A percentile compares a stretch with the other conserved stretches of the same genome.
Conservation (phyloP, 192 early-diverging fungal species). For the Blastocladiella britannica region DNA sequence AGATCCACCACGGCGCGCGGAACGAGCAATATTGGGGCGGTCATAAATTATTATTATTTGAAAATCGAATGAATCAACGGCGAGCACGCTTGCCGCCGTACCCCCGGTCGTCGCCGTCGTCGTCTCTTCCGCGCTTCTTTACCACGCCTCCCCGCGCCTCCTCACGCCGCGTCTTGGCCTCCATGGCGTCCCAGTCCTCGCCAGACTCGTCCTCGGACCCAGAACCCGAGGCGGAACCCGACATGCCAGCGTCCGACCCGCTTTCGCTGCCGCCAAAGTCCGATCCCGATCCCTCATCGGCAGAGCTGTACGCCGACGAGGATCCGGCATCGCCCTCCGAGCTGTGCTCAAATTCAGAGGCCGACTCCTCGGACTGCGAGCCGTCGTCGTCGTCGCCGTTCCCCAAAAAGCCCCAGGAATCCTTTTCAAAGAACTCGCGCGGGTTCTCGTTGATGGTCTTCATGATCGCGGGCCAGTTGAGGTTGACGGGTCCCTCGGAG, state of each 20-base stretch:
- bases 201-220: neutral
- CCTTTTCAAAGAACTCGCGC: slow-evolving; percentile 67
- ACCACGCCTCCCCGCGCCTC: slow-evolving; percentile 17
- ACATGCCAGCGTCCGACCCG: too few relatives aligned
- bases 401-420: slow-evolving; percentile 81
- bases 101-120: slow-evolving; percentile 5
- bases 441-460: slow-evolving; percentile 90
- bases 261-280: slow-evolving; percentile 3
- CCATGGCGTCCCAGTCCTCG: slow-evolving; percentile 58
- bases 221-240: neutral
- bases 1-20: too few relatives aligned
- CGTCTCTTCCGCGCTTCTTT: slow-evolving; percentile 4
- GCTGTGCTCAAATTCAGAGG: slow-evolving; percentile 2
- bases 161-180: slow-evolving; percentile 47
- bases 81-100: neutral
- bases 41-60: too few relatives aligned
- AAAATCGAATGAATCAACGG: neutral
- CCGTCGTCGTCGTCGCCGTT: slow-evolving; percentile 38
- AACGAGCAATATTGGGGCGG: too few relatives aligned
- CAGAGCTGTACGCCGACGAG: neutral
- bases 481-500: slow-evolving; percentile 80
- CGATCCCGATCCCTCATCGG: slow-evolving; percentile 35
- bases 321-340: slow-evolving; percentile 2
- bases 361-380: slow-evolving; percentile 32
- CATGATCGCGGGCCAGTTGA: slow-evolving; percentile 95